These are phyloP conservation scores for Porpolomopsis calyptriformis DNA, from an alignment of 768 basidiomycete genomes.

Conservation along the genomic window DNA sequence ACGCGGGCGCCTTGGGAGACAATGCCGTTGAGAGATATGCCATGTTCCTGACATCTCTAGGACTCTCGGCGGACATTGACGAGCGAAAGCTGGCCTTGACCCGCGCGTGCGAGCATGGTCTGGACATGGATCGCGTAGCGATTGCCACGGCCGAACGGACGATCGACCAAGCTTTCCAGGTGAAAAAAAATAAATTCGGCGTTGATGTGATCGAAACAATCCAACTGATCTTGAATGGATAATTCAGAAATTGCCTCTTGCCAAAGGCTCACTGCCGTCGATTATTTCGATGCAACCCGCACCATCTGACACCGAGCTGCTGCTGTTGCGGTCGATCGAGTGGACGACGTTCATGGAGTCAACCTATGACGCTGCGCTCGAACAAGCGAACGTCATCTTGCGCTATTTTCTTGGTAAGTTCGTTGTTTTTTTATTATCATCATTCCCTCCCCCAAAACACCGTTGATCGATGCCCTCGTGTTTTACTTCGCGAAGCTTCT, in stretches of 20 bases:
- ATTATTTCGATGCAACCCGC: slow-evolving; percentile 46
- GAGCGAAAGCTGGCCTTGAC: slow-evolving; percentile 63
- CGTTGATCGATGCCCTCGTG: too few species aligned
- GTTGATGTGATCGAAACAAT: not conserved
- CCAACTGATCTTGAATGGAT: slow-evolving; percentile 8
- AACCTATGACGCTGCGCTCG: slow-evolving; percentile 70
- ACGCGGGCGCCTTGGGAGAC: slow-evolving; percentile 82
- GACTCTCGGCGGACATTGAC: slow-evolving; percentile 46
- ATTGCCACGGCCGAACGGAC: slow-evolving; percentile 69
- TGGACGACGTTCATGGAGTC: slow-evolving; percentile 77
- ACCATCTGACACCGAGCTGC: slow-evolving; percentile 45
- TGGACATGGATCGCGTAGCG: slow-evolving; percentile 76
- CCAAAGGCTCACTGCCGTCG: slow-evolving; percentile 50
- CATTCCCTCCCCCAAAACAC: slow-evolving; percentile 3
- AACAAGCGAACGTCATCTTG: slow-evolving; percentile 79
- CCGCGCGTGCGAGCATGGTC: slow-evolving; percentile 71
- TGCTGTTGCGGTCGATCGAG: slow-evolving; percentile 80
- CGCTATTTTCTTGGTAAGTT: slow-evolving; percentile 85
- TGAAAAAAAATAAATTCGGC: slow-evolving; percentile 17
- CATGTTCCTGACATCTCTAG: slow-evolving; percentile 73
- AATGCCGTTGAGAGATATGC: slow-evolving; percentile 91
- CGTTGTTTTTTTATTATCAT: not conserved
- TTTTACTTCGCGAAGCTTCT: too few species aligned
- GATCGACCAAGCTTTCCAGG: slow-evolving; percentile 60
- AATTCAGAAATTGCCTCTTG: slow-evolving; percentile 39